Evolutionary conservation across 306 rosid species (phyloP), one percentile per base, ranked within the genome.

Genomic region (Psophocarpus tetragonolobus): DNA sequence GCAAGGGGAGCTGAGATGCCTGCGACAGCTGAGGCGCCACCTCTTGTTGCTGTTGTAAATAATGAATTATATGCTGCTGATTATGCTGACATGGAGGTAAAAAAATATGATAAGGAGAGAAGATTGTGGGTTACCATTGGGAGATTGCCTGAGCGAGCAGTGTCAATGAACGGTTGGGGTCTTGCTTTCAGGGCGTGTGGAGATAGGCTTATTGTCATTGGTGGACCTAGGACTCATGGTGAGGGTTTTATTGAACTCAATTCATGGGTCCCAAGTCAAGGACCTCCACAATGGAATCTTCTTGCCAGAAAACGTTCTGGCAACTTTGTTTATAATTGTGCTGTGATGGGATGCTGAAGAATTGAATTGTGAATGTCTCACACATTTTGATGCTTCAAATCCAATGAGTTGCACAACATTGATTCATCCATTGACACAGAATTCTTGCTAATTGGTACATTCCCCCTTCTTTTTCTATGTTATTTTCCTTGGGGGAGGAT

Each of bases 91-190:
- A 93, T 89, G 93, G 96, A 84, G 85, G 94, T 93, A 4, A 87
- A 87, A 72, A 93, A 89, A 47, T 93, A 88, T 15, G 88, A 93
- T 47, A 93, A 93, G 38, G 82, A 24, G 36, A 58, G 71, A 18
- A 87, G 50, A 69, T 2, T 6, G 69, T 93, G 98, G 98, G 0
- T 33, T 26, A 86, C 83, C 0, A 87, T 91, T 8, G 98, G 98
- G 78, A 84, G 92, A 68, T 77, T 93, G 85, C 98, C 98, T 0
- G 97, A 89, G 76, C 85, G 87, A 27, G 94, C 85, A 1, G 88
- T 53, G n/a, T 93, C 98, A 0, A 84, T 91, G 87, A 91, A 93
- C 68, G 98, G 98, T 65, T 93, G 98, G 98, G 98, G 98, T 39
- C 92, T 93, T 39, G 98, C 97, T 0, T 93, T 93, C 69, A 88